Evolutionary conservation across 345 rosid genomes (phyloP).

Genomic region (Gossypium sturtianum): DNA sequence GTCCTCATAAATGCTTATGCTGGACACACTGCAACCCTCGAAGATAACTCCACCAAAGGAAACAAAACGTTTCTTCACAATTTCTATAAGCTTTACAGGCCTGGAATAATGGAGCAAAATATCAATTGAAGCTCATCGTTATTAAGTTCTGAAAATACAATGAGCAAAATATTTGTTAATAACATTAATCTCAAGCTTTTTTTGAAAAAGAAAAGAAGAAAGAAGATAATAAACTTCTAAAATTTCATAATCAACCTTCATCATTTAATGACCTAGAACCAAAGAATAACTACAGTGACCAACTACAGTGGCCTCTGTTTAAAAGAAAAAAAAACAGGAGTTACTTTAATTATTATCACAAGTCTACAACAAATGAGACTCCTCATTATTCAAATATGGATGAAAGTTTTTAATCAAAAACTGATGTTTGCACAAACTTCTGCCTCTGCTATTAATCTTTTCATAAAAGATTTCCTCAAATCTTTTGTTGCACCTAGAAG

Average conservation of each 20-base stretch:
- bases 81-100: conserved; percentile 82
- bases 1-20: conserved; percentile 55
- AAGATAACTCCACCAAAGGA: conserved; percentile 82
- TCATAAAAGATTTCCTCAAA: neutral
- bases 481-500: too few relatives aligned
- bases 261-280: too few relatives aligned
- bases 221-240: neutral
- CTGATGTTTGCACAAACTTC: neutral
- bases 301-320: neutral
- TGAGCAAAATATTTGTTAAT: neutral
- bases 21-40: conserved; percentile 66
- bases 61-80: conserved; percentile 61
- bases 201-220: neutral
- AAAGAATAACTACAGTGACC: neutral
- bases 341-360: neutral
- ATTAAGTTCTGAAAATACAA: neutral
- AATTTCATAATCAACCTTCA: neutral
- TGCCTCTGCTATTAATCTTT: neutral
- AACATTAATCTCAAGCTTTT: neutral
- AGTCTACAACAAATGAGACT: neutral
- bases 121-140: neutral
- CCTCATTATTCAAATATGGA: neutral
- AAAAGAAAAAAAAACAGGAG: neutral
- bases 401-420: neutral
- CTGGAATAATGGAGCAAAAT: conserved; percentile 34